These are phyloP conservation scores for Hymenoscyphus repandus DNA, from an alignment of 2,329 filamentous ascomycete genomes.

Conservation along the genomic window DNA sequence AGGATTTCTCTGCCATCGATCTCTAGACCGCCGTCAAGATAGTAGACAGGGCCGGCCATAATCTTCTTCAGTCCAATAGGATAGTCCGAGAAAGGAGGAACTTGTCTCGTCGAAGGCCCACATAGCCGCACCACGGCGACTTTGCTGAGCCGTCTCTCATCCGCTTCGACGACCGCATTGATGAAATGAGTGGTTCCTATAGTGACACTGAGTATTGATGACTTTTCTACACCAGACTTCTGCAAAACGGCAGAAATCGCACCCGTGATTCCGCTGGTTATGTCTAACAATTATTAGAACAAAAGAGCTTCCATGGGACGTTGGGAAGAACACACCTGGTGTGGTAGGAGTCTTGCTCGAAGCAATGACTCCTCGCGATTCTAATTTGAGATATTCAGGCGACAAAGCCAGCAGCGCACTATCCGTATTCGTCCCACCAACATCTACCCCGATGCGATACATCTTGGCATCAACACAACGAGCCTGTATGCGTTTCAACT, in stretches of 20 bases:
- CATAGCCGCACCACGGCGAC: slow-evolving; percentile 44
- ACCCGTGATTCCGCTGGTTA: slow-evolving; percentile 21
- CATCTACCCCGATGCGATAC: slow-evolving; percentile 31
- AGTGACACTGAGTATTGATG: slow-evolving; percentile 16
- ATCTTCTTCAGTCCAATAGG: slow-evolving; percentile 37
- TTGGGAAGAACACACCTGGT: background rate
- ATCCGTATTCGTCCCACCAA: slow-evolving; percentile 35
- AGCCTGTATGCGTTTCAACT: no score
- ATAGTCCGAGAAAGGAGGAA: slow-evolving; percentile 43
- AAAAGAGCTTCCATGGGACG: no score
- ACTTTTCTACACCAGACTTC: slow-evolving; percentile 13
- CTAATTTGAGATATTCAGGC: background rate
- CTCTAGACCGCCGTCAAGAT: slow-evolving; percentile 42
- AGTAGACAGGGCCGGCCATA: slow-evolving; percentile 37
- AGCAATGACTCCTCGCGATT: slow-evolving; percentile 24
- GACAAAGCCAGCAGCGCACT: slow-evolving; percentile 3
- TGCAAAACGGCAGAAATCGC: slow-evolving; percentile 20
- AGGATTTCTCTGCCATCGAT: slow-evolving; percentile 43
- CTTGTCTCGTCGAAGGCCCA: slow-evolving; percentile 39
- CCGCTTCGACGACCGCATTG: background rate
- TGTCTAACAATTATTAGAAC: slow-evolving; percentile 5
- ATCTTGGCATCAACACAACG: background rate
- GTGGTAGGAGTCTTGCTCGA: slow-evolving; percentile 25
- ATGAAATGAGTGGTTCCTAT: slow-evolving; percentile 39
- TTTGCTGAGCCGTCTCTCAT: slow-evolving; percentile 31